Evolutionary conservation across 768 basidiomycete genomes (phyloP), one percentile per base, ranked within the genome.

Genomic region (Strobilomyces echinocephalus): DNA sequence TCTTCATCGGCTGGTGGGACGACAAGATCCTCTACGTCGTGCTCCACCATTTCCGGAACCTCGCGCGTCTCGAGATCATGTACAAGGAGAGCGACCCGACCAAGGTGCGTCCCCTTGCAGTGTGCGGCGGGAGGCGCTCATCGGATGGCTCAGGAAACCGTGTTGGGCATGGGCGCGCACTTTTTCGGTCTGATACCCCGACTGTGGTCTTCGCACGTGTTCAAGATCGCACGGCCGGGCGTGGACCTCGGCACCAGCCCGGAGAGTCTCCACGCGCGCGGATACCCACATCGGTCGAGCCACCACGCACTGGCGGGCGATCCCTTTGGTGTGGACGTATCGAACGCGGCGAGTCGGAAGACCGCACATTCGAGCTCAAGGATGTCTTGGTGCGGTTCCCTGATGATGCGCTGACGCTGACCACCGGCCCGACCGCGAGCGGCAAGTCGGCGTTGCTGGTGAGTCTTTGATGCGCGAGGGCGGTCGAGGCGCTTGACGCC

Each of bases 401-500:
- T 0, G 62, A 73, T 1, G 76, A 77, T 8, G 64, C 74, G 51
- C 58, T 82, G 12, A 73, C 80, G 5, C 55, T 81, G 8, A 65
- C 82, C 46, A 74, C 75, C 0, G 74, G 74, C 4, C 74, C 78
- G 1, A 80, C 78, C 16, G 80, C 79, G 9, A 69, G 72, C 15
- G 79, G 79, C 16, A 81, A 81, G 62, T 75, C 76, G 3, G 78
- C 80, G 1, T 50, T 80, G 10, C 63, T 80, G 20, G 72, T 72
- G 48, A 55, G 71, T 31, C 15, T n/a, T 8, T 51, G 52, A 15
- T 49, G 33, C 15, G 16, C n/a, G 26, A 28, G 11, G 12, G 20
- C 5, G n/a, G 30, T 16, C 31, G 2, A 11, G 11, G 10, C 47
- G 1, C 34, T 61, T 28, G 53, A 14, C 28, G 8, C 28, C 6